Base-by-base conservation (phyloP, 768 basidiomycete genomes). In the Candolleomyces efflorescens region DNA sequence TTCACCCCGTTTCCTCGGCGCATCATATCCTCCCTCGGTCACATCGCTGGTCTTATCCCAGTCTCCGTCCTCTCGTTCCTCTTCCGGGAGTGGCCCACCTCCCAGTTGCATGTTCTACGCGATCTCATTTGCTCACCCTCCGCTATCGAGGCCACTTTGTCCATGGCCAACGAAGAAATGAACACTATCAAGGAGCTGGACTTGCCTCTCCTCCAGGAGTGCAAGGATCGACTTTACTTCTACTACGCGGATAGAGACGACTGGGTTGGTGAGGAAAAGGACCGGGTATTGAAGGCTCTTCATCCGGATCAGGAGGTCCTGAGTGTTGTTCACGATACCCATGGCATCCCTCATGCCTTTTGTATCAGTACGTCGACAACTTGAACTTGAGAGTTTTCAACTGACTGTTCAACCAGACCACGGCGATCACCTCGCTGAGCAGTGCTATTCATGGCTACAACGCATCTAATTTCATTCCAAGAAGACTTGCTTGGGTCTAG, bases 101-200 rank as follows among this genome's bases (percentile, higher is more conserved):
- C 66, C 6, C 82, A 83, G 63, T 63, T 82, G 5, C 58, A 60
- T 17, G 79, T 82, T 5, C 69, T 90, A 9, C 71, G 70, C 22
- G 66, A 71, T 38, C 72, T 90, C 26, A 66, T 90, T 26, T 67
- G 69, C 6, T 86, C 83, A 3, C 82, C 83, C 0, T 61, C 67
- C 3, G 74, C 77, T 24, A 78, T 90, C 36, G 73, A 73, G 46
- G 79, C 86, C 5, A 72, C 79, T 6, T 67, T 92, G 44, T 71
- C 70, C 24, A 85, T 90, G 79, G 87, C 84, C 1, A 64, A 82
- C 47, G 83, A 87, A 26, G 89, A 92, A 71, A 90, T 91, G 87
- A 67, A 71, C 17, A 70, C 66, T 1, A 85, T 93, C 49, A 73
- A 67, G 32, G 78, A 73, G 7, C 71, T 85, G 3, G 87, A 91